A percentile compares a stretch with the other conserved stretches of the same genome.
Conservation (phyloP, 2,329 filamentous ascomycete genomes). For the Pseudocercospora pini-densiflorae region DNA sequence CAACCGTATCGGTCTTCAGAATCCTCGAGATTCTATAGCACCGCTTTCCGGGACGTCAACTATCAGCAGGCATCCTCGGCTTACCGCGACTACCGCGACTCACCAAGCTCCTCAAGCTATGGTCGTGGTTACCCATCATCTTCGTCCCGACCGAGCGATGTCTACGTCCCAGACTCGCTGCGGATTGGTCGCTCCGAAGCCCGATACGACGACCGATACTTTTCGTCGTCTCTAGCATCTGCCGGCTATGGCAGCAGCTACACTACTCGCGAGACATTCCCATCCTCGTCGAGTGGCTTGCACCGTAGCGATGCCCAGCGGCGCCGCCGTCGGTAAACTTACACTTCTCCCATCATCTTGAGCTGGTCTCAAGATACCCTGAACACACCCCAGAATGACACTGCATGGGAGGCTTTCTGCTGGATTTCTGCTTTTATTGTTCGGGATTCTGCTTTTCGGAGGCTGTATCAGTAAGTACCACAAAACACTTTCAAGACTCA, state of each 20-base stretch:
- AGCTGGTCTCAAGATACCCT: neutral
- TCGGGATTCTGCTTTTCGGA: neutral
- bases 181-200: neutral
- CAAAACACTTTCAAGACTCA: neutral
- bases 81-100: neutral
- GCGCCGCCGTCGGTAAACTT: neutral
- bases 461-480: neutral
- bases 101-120: neutral
- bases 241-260: neutral
- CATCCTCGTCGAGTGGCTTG: neutral
- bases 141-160: neutral
- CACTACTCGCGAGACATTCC: too few species aligned
- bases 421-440: neutral
- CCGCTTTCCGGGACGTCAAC: neutral
- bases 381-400: neutral
- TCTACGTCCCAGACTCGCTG: neutral
- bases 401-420: neutral
- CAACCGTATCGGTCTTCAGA: neutral
- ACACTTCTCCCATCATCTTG: neutral
- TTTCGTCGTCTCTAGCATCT: neutral
- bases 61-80: neutral
- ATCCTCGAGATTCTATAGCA: neutral
- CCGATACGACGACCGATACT: neutral
- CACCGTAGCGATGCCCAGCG: neutral
- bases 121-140: neutral